phyloP scores from a whole-genome alignment of 495 filamentous ascomycete species.

The Penicillium arizonense region DNA sequence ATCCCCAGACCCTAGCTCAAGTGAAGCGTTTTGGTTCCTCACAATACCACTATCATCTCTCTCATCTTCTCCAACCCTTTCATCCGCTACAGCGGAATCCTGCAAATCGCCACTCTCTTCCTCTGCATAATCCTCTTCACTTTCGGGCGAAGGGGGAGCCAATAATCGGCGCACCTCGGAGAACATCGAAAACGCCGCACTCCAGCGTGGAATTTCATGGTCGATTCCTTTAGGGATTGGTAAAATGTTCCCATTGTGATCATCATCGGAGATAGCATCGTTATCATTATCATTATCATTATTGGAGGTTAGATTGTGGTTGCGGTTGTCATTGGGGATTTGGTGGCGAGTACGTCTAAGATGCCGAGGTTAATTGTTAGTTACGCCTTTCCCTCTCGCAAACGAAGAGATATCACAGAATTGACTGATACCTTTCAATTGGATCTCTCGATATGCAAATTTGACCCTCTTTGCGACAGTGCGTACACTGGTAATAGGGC shows the following conservation, averaged over 20 bases:
- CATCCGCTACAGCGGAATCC: neutral
- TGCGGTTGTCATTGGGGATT: neutral
- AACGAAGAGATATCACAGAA: too few relatives aligned
- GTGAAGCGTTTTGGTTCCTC: neutral
- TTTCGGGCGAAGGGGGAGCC: conserved; percentile 4
- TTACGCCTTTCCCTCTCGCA: neutral
- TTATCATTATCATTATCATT: neutral
- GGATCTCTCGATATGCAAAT: conserved; percentile 12
- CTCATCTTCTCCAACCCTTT: too few relatives aligned
- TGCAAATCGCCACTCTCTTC: neutral
- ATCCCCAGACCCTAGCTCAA: neutral
- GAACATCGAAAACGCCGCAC: conserved; percentile 11
- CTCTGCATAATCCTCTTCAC: neutral
- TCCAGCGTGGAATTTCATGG: conserved; percentile 13
- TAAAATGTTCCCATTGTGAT: neutral
- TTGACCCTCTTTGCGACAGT: conserved; percentile 11
- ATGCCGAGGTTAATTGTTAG: too few relatives aligned
- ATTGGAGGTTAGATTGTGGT: neutral
- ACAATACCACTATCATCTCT: neutral
- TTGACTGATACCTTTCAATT: conserved; percentile 5
- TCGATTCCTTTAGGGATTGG: conserved; percentile 9
- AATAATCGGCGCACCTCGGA: conserved; percentile 11
- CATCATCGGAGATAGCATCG: neutral
- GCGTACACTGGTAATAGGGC: conserved; percentile 9
- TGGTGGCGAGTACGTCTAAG: neutral